Base-by-base conservation (phyloP, 2,329 filamentous ascomycete species). In the Hypoxylon sp. region DNA sequence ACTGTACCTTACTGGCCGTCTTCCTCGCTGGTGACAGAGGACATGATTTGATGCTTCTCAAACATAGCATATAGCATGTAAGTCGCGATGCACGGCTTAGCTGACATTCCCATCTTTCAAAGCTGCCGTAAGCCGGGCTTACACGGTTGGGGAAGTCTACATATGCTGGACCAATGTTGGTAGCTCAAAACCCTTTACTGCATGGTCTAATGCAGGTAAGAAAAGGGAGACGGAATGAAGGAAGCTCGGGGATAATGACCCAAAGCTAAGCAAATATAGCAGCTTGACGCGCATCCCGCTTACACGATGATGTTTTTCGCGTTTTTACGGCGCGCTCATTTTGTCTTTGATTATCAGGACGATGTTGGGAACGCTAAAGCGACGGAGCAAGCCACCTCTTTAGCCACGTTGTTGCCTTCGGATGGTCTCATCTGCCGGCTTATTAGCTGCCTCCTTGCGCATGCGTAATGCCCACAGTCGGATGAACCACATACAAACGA, bases 191-290 rank as follows among this genome's bases (percentile, higher is more conserved):
- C 61, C 66, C 60, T 67, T 57, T 22, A n/a, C 48, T 68, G 68
- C 68, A 66, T 65, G 51, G 61, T 20, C 28, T n/a, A 45, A 68
- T 64, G 68, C 65, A 68, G 57, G 65, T 70, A 64, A 69, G 68
- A 66, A 63, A 63, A 51, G 20, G 24, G 30, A 55, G 32, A 38
- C 51, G 61, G 42, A 57, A 53, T 51, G 46, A 53, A 42, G 58
- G 46, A 62, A 60, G 59, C 38, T 59, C 56, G 60, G 60, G 46
- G 58, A 63, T 57, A 70, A 57, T 57, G 48, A 38, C 51, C 54
- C 38, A 26, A 61, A 50, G 22, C 33, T 50, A 63, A 60, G 40
- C 59, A 61, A 57, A 60, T 57, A 40, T 59, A 56, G 59, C 38
- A 68, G 57, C 60, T 66, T 52, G 62, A 65, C 59, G 58, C 67